Conservation (phyloP, 306 rosid species). For the Luffa acutangula region DNA sequence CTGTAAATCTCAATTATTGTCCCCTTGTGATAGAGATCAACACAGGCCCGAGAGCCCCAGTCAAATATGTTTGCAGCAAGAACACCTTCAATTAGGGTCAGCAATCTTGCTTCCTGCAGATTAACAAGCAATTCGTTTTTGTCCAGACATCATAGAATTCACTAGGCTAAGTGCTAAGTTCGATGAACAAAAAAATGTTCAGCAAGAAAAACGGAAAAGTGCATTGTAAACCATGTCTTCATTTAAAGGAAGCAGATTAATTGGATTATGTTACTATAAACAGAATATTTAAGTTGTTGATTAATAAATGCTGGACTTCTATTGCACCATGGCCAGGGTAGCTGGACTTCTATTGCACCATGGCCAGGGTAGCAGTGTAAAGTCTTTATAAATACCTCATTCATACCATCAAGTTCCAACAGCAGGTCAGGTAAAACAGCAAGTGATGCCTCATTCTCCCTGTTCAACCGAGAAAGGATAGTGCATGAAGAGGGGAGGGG, state of each 20-base stretch:
- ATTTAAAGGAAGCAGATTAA: not conserved
- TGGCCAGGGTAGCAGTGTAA: not conserved
- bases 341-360: not conserved
- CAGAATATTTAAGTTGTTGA: not conserved
- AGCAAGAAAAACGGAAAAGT: not conserved
- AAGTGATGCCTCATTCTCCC: slow-evolving; percentile 99
- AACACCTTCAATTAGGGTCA: slow-evolving; percentile 88
- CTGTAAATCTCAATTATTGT: slow-evolving; percentile 95
- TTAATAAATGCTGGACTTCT: not conserved
- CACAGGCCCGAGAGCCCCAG: slow-evolving; percentile 99
- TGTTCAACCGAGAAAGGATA: slow-evolving; percentile 20
- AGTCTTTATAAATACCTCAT: slow-evolving; percentile 49
- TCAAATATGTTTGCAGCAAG: slow-evolving; percentile 98
- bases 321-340: not conserved
- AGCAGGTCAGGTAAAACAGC: slow-evolving; percentile 92
- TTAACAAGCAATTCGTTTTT: slow-evolving; percentile 1
- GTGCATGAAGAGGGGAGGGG: not conserved
- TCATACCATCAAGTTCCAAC: slow-evolving; percentile 80
- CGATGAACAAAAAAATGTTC: not conserved
- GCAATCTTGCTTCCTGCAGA: slow-evolving; percentile 77
- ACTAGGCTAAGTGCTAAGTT: not conserved
- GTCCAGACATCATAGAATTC: not conserved
- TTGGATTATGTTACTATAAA: not conserved
- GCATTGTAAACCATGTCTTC: not conserved
- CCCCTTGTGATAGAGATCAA: slow-evolving; percentile 95